Percentiles rank a stretch among this genome's conserved stretches.
phyloP scores from a whole-genome alignment of 148 eudicot genomes.

The Persicaria tinctoria region DNA sequence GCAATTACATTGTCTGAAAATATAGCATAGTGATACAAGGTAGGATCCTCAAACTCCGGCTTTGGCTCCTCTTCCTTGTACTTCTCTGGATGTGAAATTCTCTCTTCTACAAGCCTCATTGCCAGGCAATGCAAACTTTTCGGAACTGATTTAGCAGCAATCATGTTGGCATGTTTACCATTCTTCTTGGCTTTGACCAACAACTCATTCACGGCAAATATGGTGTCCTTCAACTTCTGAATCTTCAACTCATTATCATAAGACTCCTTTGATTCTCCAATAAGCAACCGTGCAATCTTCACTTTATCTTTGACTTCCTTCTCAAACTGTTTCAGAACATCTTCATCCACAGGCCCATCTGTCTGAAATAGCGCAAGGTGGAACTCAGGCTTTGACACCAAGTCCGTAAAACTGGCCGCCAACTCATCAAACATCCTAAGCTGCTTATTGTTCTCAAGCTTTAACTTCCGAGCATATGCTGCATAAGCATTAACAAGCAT shows the following conservation, averaged over 20 bases:
- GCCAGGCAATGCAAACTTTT: conserved; percentile 91
- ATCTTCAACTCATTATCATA: conserved; percentile 91
- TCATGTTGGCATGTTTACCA: conserved; percentile 70
- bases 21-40: conserved; percentile 73
- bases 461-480: conserved; percentile 78
- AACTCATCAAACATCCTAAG: conserved; percentile 70
- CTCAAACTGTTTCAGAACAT: conserved; percentile 77
- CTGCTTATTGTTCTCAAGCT: conserved; percentile 70
- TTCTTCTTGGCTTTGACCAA: conserved; percentile 71
- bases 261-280: conserved; percentile 78
- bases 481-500: conserved; percentile 79
- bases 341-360: conserved; percentile 76
- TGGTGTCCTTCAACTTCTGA: conserved; percentile 86
- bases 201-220: conserved; percentile 85
- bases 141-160: conserved; percentile 84
- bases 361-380: conserved; percentile 60
- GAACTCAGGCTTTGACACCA: conserved; percentile 50
- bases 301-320: conserved; percentile 90
- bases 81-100: conserved; percentile 69
- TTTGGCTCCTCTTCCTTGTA: conserved; percentile 66
- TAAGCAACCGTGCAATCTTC: conserved; percentile 65
- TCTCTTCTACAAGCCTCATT: conserved; percentile 86
- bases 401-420: conserved; percentile 54
- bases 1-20: conserved; percentile 94
- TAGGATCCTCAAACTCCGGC: conserved; percentile 89